Percentiles rank a stretch among this genome's conserved stretches.
Evolutionary conservation across 192 early-diverging fungal species (phyloP).

Genomic region (Dimargaris cristalligena): DNA sequence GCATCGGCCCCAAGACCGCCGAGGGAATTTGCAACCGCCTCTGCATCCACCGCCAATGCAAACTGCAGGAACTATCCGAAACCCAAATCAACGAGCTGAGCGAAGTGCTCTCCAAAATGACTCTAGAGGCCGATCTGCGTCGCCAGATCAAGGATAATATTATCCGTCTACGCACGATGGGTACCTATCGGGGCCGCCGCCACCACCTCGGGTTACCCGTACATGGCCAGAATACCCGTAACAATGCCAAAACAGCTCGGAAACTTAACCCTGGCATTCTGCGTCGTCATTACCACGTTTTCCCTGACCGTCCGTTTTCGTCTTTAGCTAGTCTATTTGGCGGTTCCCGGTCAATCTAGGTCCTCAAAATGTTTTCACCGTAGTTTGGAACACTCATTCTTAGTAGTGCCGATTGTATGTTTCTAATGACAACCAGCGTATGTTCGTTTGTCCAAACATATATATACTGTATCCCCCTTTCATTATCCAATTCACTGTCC

Average conservation of each 20-base stretch:
- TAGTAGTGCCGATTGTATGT: no score
- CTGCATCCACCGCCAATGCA: slow-evolving; percentile 69
- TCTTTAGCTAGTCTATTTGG: not conserved
- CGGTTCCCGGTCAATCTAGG: no score
- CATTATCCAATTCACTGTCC: no score
- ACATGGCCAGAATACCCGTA: slow-evolving; percentile 71
- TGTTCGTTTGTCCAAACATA: no score
- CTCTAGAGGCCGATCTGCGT: slow-evolving; percentile 62
- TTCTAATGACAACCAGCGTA: no score
- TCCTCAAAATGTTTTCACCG: no score
- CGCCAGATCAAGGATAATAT: slow-evolving; percentile 52
- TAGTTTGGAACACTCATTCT: no score
- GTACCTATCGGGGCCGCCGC: slow-evolving; percentile 61
- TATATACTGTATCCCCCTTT: no score
- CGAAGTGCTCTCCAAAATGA: slow-evolving; percentile 73
- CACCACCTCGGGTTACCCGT: slow-evolving; percentile 80
- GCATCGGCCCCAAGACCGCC: slow-evolving; percentile 66
- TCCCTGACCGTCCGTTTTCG: not conserved
- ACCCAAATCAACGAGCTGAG: slow-evolving; percentile 74
- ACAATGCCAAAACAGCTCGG: slow-evolving; percentile 76
- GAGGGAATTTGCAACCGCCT: slow-evolving; percentile 60
- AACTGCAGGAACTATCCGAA: slow-evolving; percentile 77
- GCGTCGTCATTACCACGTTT: not conserved
- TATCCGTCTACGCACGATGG: slow-evolving; percentile 50
- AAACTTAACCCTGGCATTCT: slow-evolving; percentile 43